Percentiles rank a stretch among this genome's conserved stretches.
These are phyloP conservation scores for Pisolithus tinctorius DNA, from an alignment of 768 basidiomycete species.

Conservation along the genomic window DNA sequence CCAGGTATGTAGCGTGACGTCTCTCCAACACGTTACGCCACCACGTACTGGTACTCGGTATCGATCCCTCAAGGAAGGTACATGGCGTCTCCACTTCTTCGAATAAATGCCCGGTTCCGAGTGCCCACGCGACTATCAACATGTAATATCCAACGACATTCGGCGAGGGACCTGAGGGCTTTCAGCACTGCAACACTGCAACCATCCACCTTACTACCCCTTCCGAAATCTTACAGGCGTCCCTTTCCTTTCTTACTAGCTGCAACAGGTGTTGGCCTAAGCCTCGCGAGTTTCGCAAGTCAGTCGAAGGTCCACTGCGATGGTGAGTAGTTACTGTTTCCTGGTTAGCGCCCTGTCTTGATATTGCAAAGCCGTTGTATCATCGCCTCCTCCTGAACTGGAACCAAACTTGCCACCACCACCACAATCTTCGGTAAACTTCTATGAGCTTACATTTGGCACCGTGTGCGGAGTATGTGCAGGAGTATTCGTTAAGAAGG, in stretches of 20 bases:
- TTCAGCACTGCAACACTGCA: not conserved
- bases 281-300: slow-evolving; percentile 31
- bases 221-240: slow-evolving; percentile 5
- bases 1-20: no score
- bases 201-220: not conserved
- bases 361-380: slow-evolving; percentile 5
- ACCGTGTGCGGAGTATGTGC: slow-evolving; percentile 84
- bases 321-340: slow-evolving; percentile 28
- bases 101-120: slow-evolving; percentile 12
- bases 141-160: not conserved
- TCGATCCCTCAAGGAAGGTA: not conserved
- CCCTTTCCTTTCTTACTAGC: slow-evolving; percentile 15
- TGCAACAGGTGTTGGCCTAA: slow-evolving; percentile 37
- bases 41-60: not conserved
- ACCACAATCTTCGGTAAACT: slow-evolving; percentile 67
- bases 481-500: slow-evolving; percentile 93
- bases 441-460: slow-evolving; percentile 83
- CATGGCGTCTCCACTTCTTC: slow-evolving; percentile 10
- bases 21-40: no score
- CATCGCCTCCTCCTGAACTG: slow-evolving; percentile 7
- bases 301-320: slow-evolving; percentile 44
- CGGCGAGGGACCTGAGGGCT: not conserved
- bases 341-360: not conserved
- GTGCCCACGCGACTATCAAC: slow-evolving; percentile 3
- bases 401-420: slow-evolving; percentile 32